phyloP scores from a whole-genome alignment of 345 rosid species.

The Raphanus raphanistrum region DNA sequence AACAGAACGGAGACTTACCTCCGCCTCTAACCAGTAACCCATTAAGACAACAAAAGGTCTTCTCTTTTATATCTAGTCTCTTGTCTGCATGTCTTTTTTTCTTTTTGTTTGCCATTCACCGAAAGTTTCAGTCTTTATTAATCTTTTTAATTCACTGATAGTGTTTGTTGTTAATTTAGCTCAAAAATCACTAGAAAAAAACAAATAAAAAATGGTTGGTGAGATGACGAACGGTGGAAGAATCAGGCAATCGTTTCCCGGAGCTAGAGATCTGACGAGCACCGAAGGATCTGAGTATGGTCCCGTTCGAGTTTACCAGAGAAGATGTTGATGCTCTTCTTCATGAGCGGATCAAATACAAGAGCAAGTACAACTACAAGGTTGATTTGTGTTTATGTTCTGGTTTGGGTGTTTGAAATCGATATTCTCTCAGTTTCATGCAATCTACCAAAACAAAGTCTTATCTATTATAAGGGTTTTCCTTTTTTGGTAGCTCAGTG shows the following conservation, averaged over 20 bases:
- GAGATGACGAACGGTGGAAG: constrained; percentile 47
- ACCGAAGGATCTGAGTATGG: constrained; percentile 65
- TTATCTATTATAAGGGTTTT: constrained; percentile 6
- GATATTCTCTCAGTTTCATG: constrained; percentile 23
- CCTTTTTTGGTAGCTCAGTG: neutral
- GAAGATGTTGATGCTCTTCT: constrained; percentile 68
- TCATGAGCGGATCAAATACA: constrained; percentile 57
- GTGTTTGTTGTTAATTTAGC: constrained; percentile 20
- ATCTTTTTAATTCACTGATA: neutral
- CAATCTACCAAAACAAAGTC: constrained; percentile 5
- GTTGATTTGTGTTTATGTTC: constrained; percentile 23
- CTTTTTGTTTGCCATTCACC: neutral
- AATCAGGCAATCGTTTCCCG: constrained; percentile 51
- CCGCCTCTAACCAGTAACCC: constrained; percentile 35
- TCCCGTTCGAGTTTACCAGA: constrained; percentile 56
- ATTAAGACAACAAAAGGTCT: neutral
- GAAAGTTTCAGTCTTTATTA: constrained; percentile 24
- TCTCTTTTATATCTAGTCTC: neutral
- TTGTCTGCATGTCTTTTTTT: neutral
- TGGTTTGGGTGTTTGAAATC: neutral
- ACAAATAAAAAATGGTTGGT: constrained; percentile 41
- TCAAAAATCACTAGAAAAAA: constrained; percentile 12
- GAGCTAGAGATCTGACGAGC: constrained; percentile 60
- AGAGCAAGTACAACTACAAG: constrained; percentile 84
- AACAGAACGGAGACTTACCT: constrained; percentile 46